Evolutionary conservation across 805 yeast genomes (phyloP).

Genomic region (Pichia occidentalis): DNA sequence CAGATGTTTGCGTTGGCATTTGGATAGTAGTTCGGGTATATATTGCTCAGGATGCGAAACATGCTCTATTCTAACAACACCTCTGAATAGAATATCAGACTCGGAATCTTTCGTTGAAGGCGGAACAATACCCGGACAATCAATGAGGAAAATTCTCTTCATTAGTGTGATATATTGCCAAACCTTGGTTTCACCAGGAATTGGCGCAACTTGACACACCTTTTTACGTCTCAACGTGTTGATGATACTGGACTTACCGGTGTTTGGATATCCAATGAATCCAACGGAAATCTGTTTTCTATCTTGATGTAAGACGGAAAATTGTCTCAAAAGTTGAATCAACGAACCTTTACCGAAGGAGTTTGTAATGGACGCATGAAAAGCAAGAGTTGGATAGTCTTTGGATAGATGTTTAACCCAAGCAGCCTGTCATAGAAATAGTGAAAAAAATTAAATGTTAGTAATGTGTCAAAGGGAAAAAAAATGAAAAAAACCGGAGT

Average conservation of each 20-base stretch:
- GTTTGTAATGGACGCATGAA: conserved; percentile 95
- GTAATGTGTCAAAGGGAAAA: conserved; percentile 18
- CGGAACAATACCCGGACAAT: conserved; percentile 98
- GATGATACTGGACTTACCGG: conserved; percentile 96
- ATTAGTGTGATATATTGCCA: conserved; percentile 98
- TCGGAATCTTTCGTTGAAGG: conserved; percentile 86
- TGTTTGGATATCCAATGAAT: conserved; percentile 94
- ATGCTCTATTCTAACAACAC: conserved; percentile 98
- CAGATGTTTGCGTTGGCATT: conserved; percentile 83
- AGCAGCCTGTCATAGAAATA: conserved; percentile 62
- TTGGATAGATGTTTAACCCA: conserved; percentile 96
- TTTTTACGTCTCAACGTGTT: conserved; percentile 91
- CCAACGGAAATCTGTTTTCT: conserved; percentile 96
- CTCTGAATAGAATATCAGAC: conserved; percentile 88
- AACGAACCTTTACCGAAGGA: conserved; percentile 97
- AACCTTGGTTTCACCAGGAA: conserved; percentile 98
- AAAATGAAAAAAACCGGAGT: too few relatives aligned
- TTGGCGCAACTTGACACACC: conserved; percentile 96
- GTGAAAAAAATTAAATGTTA: conserved; percentile 23
- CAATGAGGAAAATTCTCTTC: conserved; percentile 92
- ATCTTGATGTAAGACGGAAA: conserved; percentile 82
- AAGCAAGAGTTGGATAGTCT: conserved; percentile 89
- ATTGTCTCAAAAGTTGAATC: conserved; percentile 89
- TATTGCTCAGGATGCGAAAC: conserved; percentile 94
- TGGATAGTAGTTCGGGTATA: conserved; percentile 76